Evolutionary conservation across 2,329 filamentous ascomycete genomes (phyloP), one percentile per base, ranked within the genome.

Genomic region (Chaetothyriales sp.): DNA sequence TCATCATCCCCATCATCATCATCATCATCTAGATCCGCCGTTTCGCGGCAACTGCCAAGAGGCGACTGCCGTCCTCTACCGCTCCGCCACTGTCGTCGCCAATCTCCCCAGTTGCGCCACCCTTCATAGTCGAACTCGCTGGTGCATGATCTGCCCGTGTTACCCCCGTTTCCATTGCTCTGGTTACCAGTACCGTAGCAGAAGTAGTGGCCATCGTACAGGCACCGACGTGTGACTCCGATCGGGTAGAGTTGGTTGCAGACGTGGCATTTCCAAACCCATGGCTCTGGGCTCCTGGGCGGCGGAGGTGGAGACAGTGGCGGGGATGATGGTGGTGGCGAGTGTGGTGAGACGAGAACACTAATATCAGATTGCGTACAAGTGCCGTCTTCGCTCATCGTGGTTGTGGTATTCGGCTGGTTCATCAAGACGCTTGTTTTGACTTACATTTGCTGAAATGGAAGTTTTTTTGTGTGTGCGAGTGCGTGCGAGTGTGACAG

Each of bases 241-340:
- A 78, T 64, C 1, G 64, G 63, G 60, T 77, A 78, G 9, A 63
- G 65, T 18, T 63, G 64, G 39, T 64, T 61, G 62, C 75, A 78
- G 44, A 70, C 59, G 59, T 78, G 75, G 58, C 75, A 77, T 55
- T 68, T 66, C 75, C 75, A 78, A 32, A 73, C 62, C 74, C 74
- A 77, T 18, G 55, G 42, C 25, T 54, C 32, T 7, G 58, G 59
- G 12, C 50, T 47, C 8, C 45, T 19, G 8, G 52, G 51, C 19
- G 55, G 55, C 22, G 22, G n/a, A n/a, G 25, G 59, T 52, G 10
- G 51, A 49, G 9, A 51, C 42, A 18, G n/a, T 39, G 32, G 4
- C 15, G 10, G 15, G 10, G 32, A 15, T 15, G 15, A 12, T 15
- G 10, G 32, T 15, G 32, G 32, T 15, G 15, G 32, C 5, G 32